phyloP scores from a whole-genome alignment of 2,329 filamentous ascomycete species.

The Tolypocladium ovalisporum region DNA sequence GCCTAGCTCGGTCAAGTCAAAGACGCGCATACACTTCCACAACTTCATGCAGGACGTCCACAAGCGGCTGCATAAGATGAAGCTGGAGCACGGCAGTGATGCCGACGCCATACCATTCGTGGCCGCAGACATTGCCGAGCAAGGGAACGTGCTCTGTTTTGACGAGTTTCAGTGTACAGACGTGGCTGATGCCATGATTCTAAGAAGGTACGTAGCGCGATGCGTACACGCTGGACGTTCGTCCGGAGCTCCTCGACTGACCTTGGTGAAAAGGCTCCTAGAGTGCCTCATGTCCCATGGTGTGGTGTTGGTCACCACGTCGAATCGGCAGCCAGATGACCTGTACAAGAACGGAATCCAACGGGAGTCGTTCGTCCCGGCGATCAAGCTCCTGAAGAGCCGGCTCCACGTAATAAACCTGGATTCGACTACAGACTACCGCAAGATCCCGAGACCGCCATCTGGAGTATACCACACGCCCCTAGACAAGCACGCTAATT shows the following conservation, averaged over 20 bases:
- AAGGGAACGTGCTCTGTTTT: slow-evolving; percentile 82
- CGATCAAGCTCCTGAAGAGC: slow-evolving; percentile 81
- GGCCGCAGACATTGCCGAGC: slow-evolving; percentile 84
- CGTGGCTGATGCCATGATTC: slow-evolving; percentile 96
- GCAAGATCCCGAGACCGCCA: slow-evolving; percentile 86
- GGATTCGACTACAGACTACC: slow-evolving; percentile 91
- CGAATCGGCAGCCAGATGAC: slow-evolving; percentile 91
- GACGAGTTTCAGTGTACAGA: slow-evolving; percentile 99
- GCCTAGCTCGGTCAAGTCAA: slow-evolving; percentile 65
- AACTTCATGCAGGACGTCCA: slow-evolving; percentile 99
- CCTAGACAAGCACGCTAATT: slow-evolving; percentile 63
- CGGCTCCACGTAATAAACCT: slow-evolving; percentile 85
- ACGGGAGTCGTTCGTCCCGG: slow-evolving; percentile 87
- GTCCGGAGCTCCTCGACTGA: neutral
- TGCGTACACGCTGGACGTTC: neutral
- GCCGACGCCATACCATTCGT: slow-evolving; percentile 86
- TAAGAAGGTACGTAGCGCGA: slow-evolving; percentile 49
- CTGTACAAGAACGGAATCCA: slow-evolving; percentile 98
- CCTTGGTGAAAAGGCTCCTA: slow-evolving; percentile 46
- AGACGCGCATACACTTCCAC: slow-evolving; percentile 94
- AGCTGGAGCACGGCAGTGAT: slow-evolving; percentile 79
- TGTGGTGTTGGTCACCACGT: slow-evolving; percentile 92
- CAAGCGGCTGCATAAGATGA: slow-evolving; percentile 78
- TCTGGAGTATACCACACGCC: slow-evolving; percentile 91
- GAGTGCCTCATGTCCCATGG: slow-evolving; percentile 91